Percentiles rank a stretch among this genome's conserved stretches.
phyloP scores from a whole-genome alignment of 2,329 filamentous ascomycete species.

The Chaetomium globosum region DNA sequence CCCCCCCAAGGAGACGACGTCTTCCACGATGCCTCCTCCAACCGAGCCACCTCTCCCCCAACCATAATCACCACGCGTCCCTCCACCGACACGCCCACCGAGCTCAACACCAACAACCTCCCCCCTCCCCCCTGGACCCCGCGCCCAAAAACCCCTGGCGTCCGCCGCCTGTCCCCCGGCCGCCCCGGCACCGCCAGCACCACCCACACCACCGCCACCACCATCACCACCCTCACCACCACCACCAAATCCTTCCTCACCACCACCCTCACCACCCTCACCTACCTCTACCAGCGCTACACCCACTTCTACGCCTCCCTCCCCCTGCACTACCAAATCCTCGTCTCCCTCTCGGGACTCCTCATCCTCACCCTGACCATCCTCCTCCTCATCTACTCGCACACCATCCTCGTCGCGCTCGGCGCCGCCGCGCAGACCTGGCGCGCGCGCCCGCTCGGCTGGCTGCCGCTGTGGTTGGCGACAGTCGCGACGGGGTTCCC shows the following conservation, averaged over 20 bases:
- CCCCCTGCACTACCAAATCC: slow-evolving; percentile 32
- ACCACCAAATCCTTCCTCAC: slow-evolving; percentile 12
- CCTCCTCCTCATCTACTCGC: slow-evolving; percentile 75
- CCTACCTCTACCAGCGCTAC: slow-evolving; percentile 13
- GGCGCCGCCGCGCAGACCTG: slow-evolving; percentile 74
- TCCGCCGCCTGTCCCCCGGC: slow-evolving; percentile 27
- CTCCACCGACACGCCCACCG: slow-evolving; percentile 12
- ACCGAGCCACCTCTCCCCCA: neutral
- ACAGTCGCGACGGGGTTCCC: slow-evolving; percentile 81
- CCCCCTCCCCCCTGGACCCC: slow-evolving; percentile 14
- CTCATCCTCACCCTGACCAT: slow-evolving; percentile 60
- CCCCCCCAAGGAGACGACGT: slow-evolving; percentile 8
- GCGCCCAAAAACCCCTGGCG: slow-evolving; percentile 20
- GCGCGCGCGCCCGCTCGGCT: slow-evolving; percentile 73
- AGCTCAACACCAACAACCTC: slow-evolving; percentile 8
- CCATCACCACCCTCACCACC: neutral
- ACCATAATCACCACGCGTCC: slow-evolving; percentile 15
- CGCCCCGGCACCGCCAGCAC: slow-evolving; percentile 7
- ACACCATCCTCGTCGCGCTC: slow-evolving; percentile 75
- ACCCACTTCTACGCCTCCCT: slow-evolving; percentile 30
- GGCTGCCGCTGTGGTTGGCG: slow-evolving; percentile 72
- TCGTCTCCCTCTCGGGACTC: slow-evolving; percentile 56
- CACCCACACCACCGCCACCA: slow-evolving; percentile 4
- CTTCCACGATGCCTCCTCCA: slow-evolving; percentile 1
- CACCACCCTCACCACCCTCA: slow-evolving; percentile 13